Conservation (phyloP, 805 yeast species). For the Candida nemodendra region DNA sequence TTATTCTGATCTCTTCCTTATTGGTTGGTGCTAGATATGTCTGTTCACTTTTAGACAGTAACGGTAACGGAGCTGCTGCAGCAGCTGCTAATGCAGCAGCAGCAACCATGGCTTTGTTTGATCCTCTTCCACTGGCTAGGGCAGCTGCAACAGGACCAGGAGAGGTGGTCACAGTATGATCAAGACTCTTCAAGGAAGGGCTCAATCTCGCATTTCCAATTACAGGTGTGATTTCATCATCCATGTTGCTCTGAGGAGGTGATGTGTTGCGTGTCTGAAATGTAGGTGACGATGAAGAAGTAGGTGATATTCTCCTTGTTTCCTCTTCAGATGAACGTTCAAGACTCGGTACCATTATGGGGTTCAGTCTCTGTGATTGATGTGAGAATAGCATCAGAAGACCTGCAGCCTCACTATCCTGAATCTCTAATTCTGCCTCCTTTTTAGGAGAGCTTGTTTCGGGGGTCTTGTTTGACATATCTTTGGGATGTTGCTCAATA, state of each 20-base stretch:
- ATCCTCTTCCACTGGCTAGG: slow-evolving; percentile 30
- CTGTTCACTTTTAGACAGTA: slow-evolving; percentile 22
- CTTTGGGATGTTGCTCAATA: too few relatives aligned
- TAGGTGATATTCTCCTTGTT: not conserved
- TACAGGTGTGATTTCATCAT: slow-evolving; percentile 12
- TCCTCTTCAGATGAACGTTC: not conserved
- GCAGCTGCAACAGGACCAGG: slow-evolving; percentile 42
- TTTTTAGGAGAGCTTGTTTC: slow-evolving; percentile 1
- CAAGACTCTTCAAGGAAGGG: slow-evolving; percentile 19
- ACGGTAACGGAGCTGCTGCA: slow-evolving; percentile 71
- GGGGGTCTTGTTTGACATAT: not conserved
- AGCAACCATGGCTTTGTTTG: slow-evolving; percentile 62
- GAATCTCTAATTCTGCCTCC: slow-evolving; percentile 17
- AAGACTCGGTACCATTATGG: not conserved
- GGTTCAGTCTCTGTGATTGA: slow-evolving; percentile 23
- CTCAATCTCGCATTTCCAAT: slow-evolving; percentile 15
- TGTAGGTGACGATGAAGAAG: not conserved
- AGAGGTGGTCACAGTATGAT: slow-evolving; percentile 28
- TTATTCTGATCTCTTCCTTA: not conserved
- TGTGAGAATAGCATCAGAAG: slow-evolving; percentile 38
- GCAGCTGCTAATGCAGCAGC: slow-evolving; percentile 86
- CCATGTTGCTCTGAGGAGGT: slow-evolving; percentile 3
- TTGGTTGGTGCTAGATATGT: not conserved
- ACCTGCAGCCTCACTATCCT: slow-evolving; percentile 40
- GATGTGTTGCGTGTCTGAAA: slow-evolving; percentile 1